Conservation (phyloP, 495 filamentous ascomycete species). For the Achaetomiella virescens region DNA sequence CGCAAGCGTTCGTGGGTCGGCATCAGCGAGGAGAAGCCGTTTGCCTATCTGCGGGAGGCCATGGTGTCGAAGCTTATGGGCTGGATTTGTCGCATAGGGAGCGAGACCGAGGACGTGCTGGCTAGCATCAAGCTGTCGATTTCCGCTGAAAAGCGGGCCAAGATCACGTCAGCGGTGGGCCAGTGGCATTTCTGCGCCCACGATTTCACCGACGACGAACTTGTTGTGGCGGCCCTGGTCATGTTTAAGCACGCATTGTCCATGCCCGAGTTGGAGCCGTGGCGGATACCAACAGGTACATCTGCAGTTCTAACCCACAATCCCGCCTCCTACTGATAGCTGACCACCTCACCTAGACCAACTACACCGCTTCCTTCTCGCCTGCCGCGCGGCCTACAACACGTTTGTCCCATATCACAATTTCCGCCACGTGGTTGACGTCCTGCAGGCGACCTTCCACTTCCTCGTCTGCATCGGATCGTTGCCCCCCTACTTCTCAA, state of each 20-base stretch:
- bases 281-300: slow-evolving; percentile 69
- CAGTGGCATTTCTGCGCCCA: slow-evolving; percentile 86
- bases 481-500: slow-evolving; percentile 57
- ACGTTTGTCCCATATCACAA: slow-evolving; percentile 97
- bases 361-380: slow-evolving; percentile 71
- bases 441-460: slow-evolving; percentile 87
- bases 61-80: slow-evolving; percentile 90
- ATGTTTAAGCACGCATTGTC: slow-evolving; percentile 87
- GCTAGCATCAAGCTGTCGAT: slow-evolving; percentile 43
- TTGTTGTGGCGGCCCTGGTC: slow-evolving; percentile 67
- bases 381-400: slow-evolving; percentile 84
- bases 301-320: not conserved
- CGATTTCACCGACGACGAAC: slow-evolving; percentile 80
- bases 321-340: not conserved
- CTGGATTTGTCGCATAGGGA: slow-evolving; percentile 70
- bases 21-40: slow-evolving; percentile 78
- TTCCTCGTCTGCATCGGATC: slow-evolving; percentile 80
- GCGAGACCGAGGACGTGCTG: slow-evolving; percentile 41
- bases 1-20: slow-evolving; percentile 91
- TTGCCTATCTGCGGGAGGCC: slow-evolving; percentile 75
- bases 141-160: slow-evolving; percentile 48
- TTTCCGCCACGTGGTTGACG: slow-evolving; percentile 94
- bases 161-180: slow-evolving; percentile 64
- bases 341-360: slow-evolving; percentile 44
- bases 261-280: slow-evolving; percentile 73